These are phyloP conservation scores for Bromus sterilis DNA, from an alignment of 176 grass and related monocot genomes.

Conservation along the genomic window DNA sequence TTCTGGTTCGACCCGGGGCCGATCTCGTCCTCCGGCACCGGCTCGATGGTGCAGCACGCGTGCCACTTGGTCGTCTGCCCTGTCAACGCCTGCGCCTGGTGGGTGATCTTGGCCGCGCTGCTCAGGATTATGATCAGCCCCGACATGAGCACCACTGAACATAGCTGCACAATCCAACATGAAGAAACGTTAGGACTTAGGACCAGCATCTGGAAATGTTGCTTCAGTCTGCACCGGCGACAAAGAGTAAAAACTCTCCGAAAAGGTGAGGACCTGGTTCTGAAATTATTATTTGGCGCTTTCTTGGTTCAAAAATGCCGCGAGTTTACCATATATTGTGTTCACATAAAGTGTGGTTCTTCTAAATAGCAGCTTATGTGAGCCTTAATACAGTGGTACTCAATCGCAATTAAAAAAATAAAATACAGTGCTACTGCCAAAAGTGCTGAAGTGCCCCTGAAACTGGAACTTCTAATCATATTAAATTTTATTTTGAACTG, in stretches of 20 bases:
- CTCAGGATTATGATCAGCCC: constrained; percentile 83
- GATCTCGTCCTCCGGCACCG: neutral
- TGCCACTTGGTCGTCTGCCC: constrained; percentile 95
- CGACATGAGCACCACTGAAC: constrained; percentile 74
- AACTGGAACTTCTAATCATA: neutral
- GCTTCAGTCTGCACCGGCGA: neutral
- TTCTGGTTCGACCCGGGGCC: neutral
- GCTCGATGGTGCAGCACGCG: constrained; percentile 83
- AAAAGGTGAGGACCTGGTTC: neutral
- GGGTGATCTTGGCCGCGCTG: constrained; percentile 88
- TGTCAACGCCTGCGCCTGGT: constrained; percentile 83
- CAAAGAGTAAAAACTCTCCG: neutral
- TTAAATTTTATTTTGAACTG: too few species aligned
- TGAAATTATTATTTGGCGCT: neutral
- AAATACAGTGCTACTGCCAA: neutral
- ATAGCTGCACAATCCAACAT: constrained; percentile 40
- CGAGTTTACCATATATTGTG: neutral
- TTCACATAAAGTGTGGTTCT: too few species aligned
- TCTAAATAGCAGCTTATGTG: neutral
- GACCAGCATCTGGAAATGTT: neutral
- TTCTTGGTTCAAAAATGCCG: neutral
- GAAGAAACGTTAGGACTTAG: neutral
- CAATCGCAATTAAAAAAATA: too few species aligned
- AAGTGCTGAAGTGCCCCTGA: neutral
- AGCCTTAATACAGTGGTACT: neutral